Conservation (phyloP, 2,329 filamentous ascomycete species). For the Volutella citrinella region DNA sequence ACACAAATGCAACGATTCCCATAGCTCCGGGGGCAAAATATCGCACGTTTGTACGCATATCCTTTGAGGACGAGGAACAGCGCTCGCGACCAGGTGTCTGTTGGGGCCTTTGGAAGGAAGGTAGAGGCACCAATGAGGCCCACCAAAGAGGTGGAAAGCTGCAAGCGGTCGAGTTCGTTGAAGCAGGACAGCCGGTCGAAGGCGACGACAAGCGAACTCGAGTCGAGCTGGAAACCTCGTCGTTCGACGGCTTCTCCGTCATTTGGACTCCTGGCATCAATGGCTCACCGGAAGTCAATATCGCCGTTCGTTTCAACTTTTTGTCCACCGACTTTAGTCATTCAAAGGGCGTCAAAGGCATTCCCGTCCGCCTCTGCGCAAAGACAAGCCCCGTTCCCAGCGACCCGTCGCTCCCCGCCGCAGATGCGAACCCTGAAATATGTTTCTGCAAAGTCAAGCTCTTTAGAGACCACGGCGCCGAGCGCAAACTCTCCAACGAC, state of each 20-base stretch:
- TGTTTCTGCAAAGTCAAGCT: conserved; percentile 97
- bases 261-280: conserved; percentile 76
- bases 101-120: conserved; percentile 94
- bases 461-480: conserved; percentile 92
- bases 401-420: conserved; percentile 45
- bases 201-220: conserved; percentile 65
- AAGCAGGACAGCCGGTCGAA: conserved; percentile 56
- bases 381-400: conserved; percentile 72
- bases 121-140: conserved; percentile 90
- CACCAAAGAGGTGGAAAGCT: conserved; percentile 90
- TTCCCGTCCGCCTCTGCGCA: conserved; percentile 86
- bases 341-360: conserved; percentile 97
- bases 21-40: conserved; percentile 65
- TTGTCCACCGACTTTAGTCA: conserved; percentile 98
- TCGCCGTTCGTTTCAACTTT: conserved; percentile 96
- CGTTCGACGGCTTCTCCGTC: conserved; percentile 92
- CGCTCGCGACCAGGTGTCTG: conserved; percentile 76
- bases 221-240: conserved; percentile 70
- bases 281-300: conserved; percentile 70
- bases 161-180: conserved; percentile 93
- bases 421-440: conserved; percentile 60
- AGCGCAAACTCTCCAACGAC: conserved; percentile 92
- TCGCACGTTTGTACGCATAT: conserved; percentile 89
- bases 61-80: conserved; percentile 95
- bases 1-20: conserved; percentile 64